phyloP scores from a whole-genome alignment of 2,329 filamentous ascomycete genomes.

The Coniochaeta sp. region DNA sequence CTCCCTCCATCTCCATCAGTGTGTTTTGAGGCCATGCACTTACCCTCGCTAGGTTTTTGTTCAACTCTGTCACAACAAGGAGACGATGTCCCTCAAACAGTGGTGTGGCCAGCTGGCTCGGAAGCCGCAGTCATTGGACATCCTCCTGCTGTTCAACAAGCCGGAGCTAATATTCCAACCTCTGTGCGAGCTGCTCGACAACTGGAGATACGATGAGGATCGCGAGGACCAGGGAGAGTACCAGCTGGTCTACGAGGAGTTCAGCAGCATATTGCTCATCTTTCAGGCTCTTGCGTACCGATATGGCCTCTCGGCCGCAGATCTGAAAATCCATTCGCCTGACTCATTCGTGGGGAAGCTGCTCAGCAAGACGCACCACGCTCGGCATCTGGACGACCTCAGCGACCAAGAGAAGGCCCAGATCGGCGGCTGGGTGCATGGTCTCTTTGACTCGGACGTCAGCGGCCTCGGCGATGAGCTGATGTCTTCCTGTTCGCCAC shows the following conservation, averaged over 20 bases:
- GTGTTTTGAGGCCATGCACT: background rate
- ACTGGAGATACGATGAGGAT: slow-evolving; percentile 76
- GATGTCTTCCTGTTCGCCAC: slow-evolving; percentile 73
- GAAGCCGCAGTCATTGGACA: slow-evolving; percentile 64
- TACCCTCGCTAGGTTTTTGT: slow-evolving; percentile 44
- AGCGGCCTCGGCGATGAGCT: slow-evolving; percentile 71
- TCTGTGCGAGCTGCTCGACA: slow-evolving; percentile 67
- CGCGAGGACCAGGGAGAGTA: slow-evolving; percentile 80
- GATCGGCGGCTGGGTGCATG: slow-evolving; percentile 67
- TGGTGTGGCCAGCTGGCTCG: slow-evolving; percentile 67
- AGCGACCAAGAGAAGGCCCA: slow-evolving; percentile 57
- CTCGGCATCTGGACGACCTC: slow-evolving; percentile 50
- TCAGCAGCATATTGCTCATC: slow-evolving; percentile 67
- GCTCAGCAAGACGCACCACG: slow-evolving; percentile 50
- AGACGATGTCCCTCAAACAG: slow-evolving; percentile 72
- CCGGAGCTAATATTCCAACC: slow-evolving; percentile 63
- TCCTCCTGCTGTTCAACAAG: slow-evolving; percentile 69
- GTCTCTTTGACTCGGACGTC: slow-evolving; percentile 67
- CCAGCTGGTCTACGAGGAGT: slow-evolving; percentile 81
- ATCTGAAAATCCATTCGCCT: slow-evolving; percentile 51
- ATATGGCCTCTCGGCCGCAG: slow-evolving; percentile 57
- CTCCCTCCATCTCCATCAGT: background rate
- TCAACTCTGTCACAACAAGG: slow-evolving; percentile 62
- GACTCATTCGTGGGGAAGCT: slow-evolving; percentile 65
- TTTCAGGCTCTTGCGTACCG: slow-evolving; percentile 69